Base-by-base conservation (phyloP, 2,329 filamentous ascomycete genomes). In the Arthrobotrys megalospora region DNA sequence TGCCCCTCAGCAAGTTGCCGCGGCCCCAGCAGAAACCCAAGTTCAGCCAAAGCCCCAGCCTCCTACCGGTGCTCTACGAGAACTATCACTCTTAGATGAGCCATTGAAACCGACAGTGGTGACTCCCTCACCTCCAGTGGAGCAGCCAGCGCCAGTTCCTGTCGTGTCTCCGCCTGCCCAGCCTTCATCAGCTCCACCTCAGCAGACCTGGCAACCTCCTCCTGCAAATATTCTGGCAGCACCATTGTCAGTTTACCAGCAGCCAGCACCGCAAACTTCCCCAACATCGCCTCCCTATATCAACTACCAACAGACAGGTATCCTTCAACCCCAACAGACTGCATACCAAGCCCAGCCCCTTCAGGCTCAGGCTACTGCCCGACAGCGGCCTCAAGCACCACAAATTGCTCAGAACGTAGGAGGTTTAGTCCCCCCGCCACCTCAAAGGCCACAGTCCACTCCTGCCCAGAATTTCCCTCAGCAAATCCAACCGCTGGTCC, bases 391-490 rank as follows among this genome's bases (percentile, higher is more conserved):
- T 52, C 86, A 90, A 75, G 88, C 91, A 43, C 92, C 93, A 58
- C 90, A 91, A 78, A 86, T 86, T 52, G 86, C 88, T 79, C 88
- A 89, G 73, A 87, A 86, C 50, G 87, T 89, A 81, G 86, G 82
- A 62, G 87, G 97, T 43, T 89, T 94, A 79, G 89, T 91, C 60
- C 93, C 94, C 6, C 93, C 89, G 28, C 87, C 92, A 16, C 89
- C 90, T 65, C 89, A 96, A 78, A 92, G 96, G 6, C 88, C 96
- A 11, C 97, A 95, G 47, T 95, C 96, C 45, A 95, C 96, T 53
- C 86, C 96, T 52, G 89, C 86, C 73, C 91, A 92, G 82, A 88
- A 79, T 80, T 85, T 87, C 83, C 85, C 86, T 78, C 84, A 84
- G 62, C 83, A 84, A 76, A 81, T 81, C 6, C 80, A 82, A 80